Conservation (phyloP, 495 filamentous ascomycete genomes). For the Lasiosphaeria hispida region DNA sequence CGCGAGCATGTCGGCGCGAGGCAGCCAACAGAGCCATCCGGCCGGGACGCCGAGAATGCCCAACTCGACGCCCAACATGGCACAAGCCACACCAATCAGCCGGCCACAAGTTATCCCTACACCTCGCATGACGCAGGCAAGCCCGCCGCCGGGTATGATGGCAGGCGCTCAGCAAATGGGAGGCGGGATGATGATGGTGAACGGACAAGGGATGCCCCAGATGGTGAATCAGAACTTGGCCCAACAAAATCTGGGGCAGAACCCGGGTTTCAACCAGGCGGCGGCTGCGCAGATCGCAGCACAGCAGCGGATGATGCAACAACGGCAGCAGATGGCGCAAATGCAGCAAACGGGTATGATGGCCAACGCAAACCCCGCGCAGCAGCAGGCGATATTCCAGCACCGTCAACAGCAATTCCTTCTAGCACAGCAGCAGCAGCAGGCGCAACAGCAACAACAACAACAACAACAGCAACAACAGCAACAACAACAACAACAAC, state of each 20-base stretch:
- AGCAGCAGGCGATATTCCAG: not conserved
- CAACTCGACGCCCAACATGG: constrained; percentile 74
- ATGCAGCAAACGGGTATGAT: constrained; percentile 42
- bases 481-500: constrained; percentile 34
- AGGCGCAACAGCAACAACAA: constrained; percentile 31
- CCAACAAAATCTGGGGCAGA: constrained; percentile 30
- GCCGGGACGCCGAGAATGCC: constrained; percentile 81
- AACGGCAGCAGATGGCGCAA: constrained; percentile 36
- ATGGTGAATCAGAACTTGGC: constrained; percentile 24
- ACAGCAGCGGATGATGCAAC: constrained; percentile 57
- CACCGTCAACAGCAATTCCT: constrained; percentile 28
- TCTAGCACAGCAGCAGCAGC: constrained; percentile 23
- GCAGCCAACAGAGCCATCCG: constrained; percentile 74
- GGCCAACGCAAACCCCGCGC: constrained; percentile 12
- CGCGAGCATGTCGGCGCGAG: constrained; percentile 69
- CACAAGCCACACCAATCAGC: constrained; percentile 67
- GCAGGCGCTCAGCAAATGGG: constrained; percentile 50
- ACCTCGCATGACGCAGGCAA: constrained; percentile 69
- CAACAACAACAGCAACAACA: constrained; percentile 38
- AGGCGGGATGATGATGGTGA: constrained; percentile 48
- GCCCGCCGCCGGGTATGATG: constrained; percentile 60
- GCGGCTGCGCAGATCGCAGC: constrained; percentile 44
- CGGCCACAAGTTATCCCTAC: constrained; percentile 65
- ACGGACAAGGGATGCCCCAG: constrained; percentile 45
- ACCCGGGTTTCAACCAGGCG: constrained; percentile 1